Base-by-base conservation (phyloP, 1,284 basidiomycete genomes). In the Bjerkandera adusta region DNA sequence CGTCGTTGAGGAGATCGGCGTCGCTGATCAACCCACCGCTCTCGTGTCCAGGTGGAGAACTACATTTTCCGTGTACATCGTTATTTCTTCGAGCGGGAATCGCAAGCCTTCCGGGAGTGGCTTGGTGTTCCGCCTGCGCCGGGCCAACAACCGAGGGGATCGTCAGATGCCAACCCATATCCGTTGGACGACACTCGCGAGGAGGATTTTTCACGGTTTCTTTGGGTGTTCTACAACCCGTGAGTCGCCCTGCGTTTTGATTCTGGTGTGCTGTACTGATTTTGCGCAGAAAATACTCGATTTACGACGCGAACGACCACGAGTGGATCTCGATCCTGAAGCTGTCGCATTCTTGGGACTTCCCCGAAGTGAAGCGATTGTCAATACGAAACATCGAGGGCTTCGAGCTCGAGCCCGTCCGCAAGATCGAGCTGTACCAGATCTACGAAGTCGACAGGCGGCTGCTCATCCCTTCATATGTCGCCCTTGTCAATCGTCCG, bases 221-320 rank as follows among this genome's bases (percentile, higher is more conserved):
- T 85, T 0, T 85, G 83, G 83, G 77, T 87, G 0, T 86, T 85
- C 62, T 87, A 86, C 37, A 80, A 84, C 38, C 74, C 74, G 82
- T 85, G 57, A 57, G 79, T 73, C 21, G 36, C 5, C 1, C 24
- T 43, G 13, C 10, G 32, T 7, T 16, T 21, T 12, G 3, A 11
- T 26, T 13, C 1, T 21, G 22, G 4, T 27, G 25, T 15, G 6
- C 7, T 40, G 27, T 36, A 30, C 43, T 16, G n/a, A 8, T 11
- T 20, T 10, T 20, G 7, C 24, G 26, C 34, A 81, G 80, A 12
- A 70, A 67, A 63, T 81, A 77, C 58, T 81, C 79, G 10, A 64
- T 82, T 10, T 83, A 83, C 62, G 67, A 76, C 15, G 72, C 78
- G 1, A 63, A 60, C 0, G 66, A 75, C 3, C 69, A 73, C 0